Percentiles rank a stretch among this genome's conserved stretches.
These are phyloP conservation scores for Chrysanthemum makinoi DNA, from an alignment of 129 eudicot species.

Conservation along the genomic window DNA sequence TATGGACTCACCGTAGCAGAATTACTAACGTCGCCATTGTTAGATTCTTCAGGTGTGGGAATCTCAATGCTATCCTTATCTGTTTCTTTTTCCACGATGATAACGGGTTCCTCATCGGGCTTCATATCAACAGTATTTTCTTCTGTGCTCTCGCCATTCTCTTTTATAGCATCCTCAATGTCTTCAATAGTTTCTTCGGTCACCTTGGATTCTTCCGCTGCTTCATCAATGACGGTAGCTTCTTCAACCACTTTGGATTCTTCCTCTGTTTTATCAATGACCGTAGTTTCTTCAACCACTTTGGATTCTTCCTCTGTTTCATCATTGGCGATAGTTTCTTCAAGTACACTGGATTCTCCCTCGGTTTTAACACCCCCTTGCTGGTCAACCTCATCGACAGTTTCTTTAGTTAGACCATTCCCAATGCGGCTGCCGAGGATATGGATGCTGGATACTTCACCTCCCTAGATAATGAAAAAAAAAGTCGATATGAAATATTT, in stretches of 20 bases:
- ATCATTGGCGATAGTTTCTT: not conserved
- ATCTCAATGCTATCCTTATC: not conserved
- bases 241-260: not conserved
- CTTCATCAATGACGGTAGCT: too few relatives aligned
- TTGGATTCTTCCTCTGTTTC: constrained; percentile 15
- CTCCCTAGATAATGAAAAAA: too few relatives aligned
- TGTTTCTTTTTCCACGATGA: constrained; percentile 19
- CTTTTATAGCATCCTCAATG: too few relatives aligned
- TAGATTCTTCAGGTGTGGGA: not conserved
- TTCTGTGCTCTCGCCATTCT: too few relatives aligned
- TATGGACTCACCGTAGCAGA: constrained; percentile 14
- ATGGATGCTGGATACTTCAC: not conserved
- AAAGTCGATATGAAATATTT: not conserved
- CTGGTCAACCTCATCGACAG: constrained; percentile 5
- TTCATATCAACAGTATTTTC: too few relatives aligned
- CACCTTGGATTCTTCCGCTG: too few relatives aligned
- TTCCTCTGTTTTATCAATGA: not conserved
- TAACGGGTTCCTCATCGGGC: too few relatives aligned
- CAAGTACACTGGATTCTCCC: constrained; percentile 5
- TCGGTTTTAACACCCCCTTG: constrained; percentile 1
- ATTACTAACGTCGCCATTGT: constrained; percentile 4
- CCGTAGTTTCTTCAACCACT: not conserved
- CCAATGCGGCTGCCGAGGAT: constrained; percentile 8
- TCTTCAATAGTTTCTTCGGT: too few relatives aligned
- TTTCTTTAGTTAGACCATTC: constrained; percentile 9